A percentile compares a stretch with the other conserved stretches of the same genome.
Evolutionary conservation across 2,329 filamentous ascomycete species (phyloP).

Genomic region (Cytospora chrysosperma): DNA sequence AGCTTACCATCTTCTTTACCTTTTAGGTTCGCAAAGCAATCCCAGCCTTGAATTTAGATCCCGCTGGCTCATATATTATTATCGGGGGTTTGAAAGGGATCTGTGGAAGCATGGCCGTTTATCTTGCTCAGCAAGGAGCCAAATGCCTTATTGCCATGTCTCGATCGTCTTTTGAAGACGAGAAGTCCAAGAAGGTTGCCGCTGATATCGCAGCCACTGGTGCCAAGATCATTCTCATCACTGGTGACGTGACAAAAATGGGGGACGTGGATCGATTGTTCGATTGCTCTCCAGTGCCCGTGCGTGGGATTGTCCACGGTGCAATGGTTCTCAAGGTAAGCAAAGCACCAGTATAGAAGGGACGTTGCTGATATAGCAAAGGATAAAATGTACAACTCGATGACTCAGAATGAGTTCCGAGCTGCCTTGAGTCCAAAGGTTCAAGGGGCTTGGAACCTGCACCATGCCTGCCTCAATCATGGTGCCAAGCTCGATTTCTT

Average conservation of each 20-base stretch:
- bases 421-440: constrained; percentile 40
- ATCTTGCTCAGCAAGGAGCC: constrained; percentile 33
- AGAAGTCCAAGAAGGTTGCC: neutral
- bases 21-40: neutral
- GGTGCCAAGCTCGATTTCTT: constrained; percentile 36
- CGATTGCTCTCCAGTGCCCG: constrained; percentile 26
- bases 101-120: constrained; percentile 31
- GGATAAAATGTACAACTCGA: constrained; percentile 29
- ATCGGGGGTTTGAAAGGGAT: constrained; percentile 36
- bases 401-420: constrained; percentile 26
- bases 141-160: constrained; percentile 5
- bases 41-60: neutral
- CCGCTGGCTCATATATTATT: constrained; percentile 32
- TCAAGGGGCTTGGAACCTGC: constrained; percentile 39
- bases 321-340: constrained; percentile 43
- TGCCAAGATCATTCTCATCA: constrained; percentile 40
- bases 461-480: constrained; percentile 28
- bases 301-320: constrained; percentile 37
- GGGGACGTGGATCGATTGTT: constrained; percentile 38
- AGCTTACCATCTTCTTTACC: no score
- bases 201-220: constrained; percentile 33
- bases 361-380: constrained; percentile 28
- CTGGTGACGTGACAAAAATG: constrained; percentile 41
- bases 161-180: neutral
- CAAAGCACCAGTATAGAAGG: constrained; percentile 31